A percentile compares a stretch with the other conserved stretches of the same genome.
Conservation (phyloP, 2,329 filamentous ascomycete genomes). For the Sphaerulina populicola region DNA sequence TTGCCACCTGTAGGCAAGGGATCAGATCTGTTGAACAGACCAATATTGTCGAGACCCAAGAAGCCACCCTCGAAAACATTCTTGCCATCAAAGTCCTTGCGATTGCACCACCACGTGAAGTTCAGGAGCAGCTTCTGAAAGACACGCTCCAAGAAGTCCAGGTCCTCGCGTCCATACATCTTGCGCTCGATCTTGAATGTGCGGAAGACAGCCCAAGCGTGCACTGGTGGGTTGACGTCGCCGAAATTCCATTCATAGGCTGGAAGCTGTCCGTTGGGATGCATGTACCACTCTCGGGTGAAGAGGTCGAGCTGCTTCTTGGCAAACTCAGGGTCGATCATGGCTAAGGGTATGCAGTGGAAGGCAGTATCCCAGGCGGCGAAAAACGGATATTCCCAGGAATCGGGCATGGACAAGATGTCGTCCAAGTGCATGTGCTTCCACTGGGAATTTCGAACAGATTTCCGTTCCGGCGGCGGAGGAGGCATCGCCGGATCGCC, state of each 20-base stretch:
- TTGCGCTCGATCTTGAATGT: constrained; percentile 98
- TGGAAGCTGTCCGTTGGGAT: constrained; percentile 89
- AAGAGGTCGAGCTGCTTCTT: constrained; percentile 97
- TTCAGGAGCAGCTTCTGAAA: constrained; percentile 94
- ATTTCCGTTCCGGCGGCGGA: constrained; percentile 70
- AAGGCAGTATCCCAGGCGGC: constrained; percentile 96
- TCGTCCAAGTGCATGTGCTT: constrained; percentile 93
- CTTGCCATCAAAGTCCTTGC: constrained; percentile 88
- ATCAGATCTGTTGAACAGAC: constrained; percentile 92
- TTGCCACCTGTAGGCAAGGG: constrained; percentile 87
- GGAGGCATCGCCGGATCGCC: constrained; percentile 83
- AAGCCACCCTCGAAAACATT: constrained; percentile 97
- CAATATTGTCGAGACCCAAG: constrained; percentile 92
- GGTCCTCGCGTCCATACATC: constrained; percentile 86
- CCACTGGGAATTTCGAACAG: constrained; percentile 80
- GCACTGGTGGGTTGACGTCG: constrained; percentile 92
- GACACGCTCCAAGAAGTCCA: constrained; percentile 90
- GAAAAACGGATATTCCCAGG: constrained; percentile 98
- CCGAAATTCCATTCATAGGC: constrained; percentile 97
- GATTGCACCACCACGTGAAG: constrained; percentile 99
- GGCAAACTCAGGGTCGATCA: constrained; percentile 95
- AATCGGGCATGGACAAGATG: constrained; percentile 94
- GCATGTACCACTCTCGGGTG: constrained; percentile 97
- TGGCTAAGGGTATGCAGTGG: constrained; percentile 88
- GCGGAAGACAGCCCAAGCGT: constrained; percentile 91